Evolutionary conservation across 805 yeast species (phyloP).

Genomic region (Schwanniomyces pseudopolymorphus): DNA sequence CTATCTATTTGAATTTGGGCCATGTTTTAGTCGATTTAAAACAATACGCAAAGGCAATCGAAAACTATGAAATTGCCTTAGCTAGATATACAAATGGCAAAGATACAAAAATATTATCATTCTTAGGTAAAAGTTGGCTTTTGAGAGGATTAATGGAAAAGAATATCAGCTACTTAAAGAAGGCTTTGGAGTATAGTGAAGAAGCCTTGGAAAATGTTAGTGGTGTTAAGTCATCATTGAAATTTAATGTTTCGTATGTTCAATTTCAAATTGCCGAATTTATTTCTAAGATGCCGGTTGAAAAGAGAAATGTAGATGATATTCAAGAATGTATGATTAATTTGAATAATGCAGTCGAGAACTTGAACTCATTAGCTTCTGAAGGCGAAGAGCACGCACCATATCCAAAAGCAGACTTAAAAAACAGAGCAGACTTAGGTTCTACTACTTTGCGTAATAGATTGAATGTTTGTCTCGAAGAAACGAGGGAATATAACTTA

Average conservation of each 20-base stretch:
- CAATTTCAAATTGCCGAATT: conserved; percentile 87
- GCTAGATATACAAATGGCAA: conserved; percentile 59
- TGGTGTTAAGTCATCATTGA: conserved; percentile 44
- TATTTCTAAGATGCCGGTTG: conserved; percentile 56
- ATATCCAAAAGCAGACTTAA: conserved; percentile 74
- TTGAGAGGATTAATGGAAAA: conserved; percentile 71
- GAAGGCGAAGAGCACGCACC: conserved; percentile 64
- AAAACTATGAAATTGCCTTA: conserved; percentile 80
- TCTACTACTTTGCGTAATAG: conserved; percentile 70
- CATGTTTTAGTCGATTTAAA: conserved; percentile 82
- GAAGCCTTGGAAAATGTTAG: conserved; percentile 47
- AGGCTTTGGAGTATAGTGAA: conserved; percentile 61
- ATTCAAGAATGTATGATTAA: conserved; percentile 57
- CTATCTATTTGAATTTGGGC: conserved; percentile 82
- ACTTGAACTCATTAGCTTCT: conserved; percentile 57
- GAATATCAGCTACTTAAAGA: conserved; percentile 56
- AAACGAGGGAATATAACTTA: conserved; percentile 67
- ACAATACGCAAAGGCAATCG: conserved; percentile 84
- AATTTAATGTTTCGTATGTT: conserved; percentile 80
- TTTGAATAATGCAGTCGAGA: conserved; percentile 59
- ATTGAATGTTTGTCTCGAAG: conserved; percentile 65
- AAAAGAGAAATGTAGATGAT: conserved; percentile 61
- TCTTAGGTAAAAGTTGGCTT: conserved; percentile 88
- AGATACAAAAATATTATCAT: conserved; percentile 65
- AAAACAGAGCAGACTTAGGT: conserved; percentile 86